Evolutionary conservation across 129 eudicot species (phyloP), one percentile per base, ranked within the genome.

Genomic region (Pittosporum tobira): DNA sequence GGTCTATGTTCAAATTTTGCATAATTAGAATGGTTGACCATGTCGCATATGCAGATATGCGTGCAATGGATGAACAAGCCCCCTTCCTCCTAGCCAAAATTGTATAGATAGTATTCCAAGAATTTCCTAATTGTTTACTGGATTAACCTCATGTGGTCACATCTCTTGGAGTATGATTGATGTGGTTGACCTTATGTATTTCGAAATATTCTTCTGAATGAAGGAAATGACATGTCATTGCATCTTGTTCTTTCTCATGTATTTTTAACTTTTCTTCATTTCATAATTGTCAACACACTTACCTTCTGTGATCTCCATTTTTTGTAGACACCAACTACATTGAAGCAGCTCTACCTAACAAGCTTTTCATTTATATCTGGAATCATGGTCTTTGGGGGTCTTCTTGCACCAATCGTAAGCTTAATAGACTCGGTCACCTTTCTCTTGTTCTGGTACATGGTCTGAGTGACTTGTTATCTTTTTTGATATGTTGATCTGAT

Each of bases 311-410:
- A 54, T 52, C 70, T 38, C 61, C 36, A 36, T 62, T 64, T 79
- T 57, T 25, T 24, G 62, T 61, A 91, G 98, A 91, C 98, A 4
- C 90, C 96, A 28, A 91, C 70, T 79, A 80, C 98, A 46, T 61
- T 91, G 83, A 86, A 78, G 90, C 87, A 86, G 70, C 94, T 91
- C 9, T 91, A 91, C 77, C 65, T 91, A 61, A 91, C 96, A 56
- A 91, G 98, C 75, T 86, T 91, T 78, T 74, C 98, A 53, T 78
- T 91, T 62, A 71, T 91, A 76, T 75, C 96, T 26, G 98, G 98
- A 66, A 83, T 91, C 54, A 91, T 91, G 9, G 76, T 91, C 49
- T 86, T 91, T 13, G 98, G 98, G 63, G 98, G 98, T 63, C 81
- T 91, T 57, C 71, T 91, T 62, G 98, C 98, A 59, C 98, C 98